Evolutionary conservation across 1,284 basidiomycete species (phyloP).

Genomic region (Meira miltonrushii): DNA sequence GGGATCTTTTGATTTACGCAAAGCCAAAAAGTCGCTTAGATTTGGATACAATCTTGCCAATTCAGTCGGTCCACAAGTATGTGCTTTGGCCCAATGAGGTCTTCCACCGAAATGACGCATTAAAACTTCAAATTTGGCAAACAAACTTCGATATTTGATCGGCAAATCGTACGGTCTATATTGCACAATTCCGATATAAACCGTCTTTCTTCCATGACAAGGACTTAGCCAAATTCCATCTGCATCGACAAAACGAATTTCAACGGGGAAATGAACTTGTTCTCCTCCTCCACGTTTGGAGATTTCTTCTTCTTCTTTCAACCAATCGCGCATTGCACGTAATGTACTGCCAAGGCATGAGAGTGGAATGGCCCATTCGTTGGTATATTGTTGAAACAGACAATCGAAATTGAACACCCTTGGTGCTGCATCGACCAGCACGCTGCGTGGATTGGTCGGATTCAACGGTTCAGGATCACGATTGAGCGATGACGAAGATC

Average conservation of each 20-base stretch:
- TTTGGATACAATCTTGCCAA: slow-evolving; percentile 72
- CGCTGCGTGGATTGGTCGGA: background rate
- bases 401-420: slow-evolving; percentile 52
- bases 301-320: slow-evolving; percentile 64
- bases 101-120: slow-evolving; percentile 69
- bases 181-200: slow-evolving; percentile 93
- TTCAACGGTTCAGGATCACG: slow-evolving; percentile 6
- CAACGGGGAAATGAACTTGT: slow-evolving; percentile 84
- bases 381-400: slow-evolving; percentile 49
- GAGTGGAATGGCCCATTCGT: slow-evolving; percentile 84
- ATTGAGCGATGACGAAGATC: background rate
- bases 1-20: slow-evolving; percentile 73
- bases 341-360: slow-evolving; percentile 62
- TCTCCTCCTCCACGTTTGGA: slow-evolving; percentile 60
- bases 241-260: slow-evolving; percentile 78
- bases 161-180: slow-evolving; percentile 90
- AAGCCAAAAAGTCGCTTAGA: slow-evolving; percentile 71
- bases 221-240: slow-evolving; percentile 95
- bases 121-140: slow-evolving; percentile 73
- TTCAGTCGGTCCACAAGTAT: slow-evolving; percentile 65
- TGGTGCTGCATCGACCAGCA: slow-evolving; percentile 35
- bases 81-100: slow-evolving; percentile 97
- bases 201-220: slow-evolving; percentile 70
- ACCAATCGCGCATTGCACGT: slow-evolving; percentile 68
- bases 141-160: slow-evolving; percentile 78